Evolutionary conservation across 192 early-diverging fungal species (phyloP), one percentile per base, ranked within the genome.

Genomic region (Coemansia sp.): DNA sequence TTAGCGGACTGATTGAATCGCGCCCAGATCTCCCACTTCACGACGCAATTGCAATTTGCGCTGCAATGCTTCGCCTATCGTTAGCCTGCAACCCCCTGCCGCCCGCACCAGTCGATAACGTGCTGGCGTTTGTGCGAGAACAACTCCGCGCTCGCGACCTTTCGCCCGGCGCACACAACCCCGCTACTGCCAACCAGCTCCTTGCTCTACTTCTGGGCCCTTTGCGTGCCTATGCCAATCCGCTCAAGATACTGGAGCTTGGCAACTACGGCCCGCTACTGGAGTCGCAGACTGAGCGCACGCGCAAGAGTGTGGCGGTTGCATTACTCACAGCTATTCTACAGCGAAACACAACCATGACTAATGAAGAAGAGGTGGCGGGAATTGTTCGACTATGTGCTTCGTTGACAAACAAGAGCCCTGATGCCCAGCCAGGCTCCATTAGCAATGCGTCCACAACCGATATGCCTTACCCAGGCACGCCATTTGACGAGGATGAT

Each of bases 21-120:
- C 86, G 95, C 18, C 91, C 91, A 3, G 95, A 99, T 65, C 84
- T 99, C 7, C 83, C 87, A 5, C 85, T 97, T 27, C 87, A 92
- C 58, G 95, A 99, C 54, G 82, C 93, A n/a, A 89, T 90, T 30
- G 90, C 92, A 0, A 80, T 99, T 38, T 74, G 95, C 33, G 88
- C 87, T 8, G 90, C 94, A 5, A 80, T 98, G 58, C 82, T 87
- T 41, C 91, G 93, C 35, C 68, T 99, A 34, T 93, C 95, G 25
- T 69, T 99, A 11, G 91, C 93, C 45, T 95, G 76, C 54, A 78
- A 72, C 29, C 97, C 97, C 7, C 87, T 90, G 14, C 83, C 84
- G 32, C 64, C 93, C 32, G 88, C 85, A 31, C 88, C 93, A 42
- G 88, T 95, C 3, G 93, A 97, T 70, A 85, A 88, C 63, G 90